phyloP scores from a whole-genome alignment of 768 basidiomycete genomes.

The Serendipita indica region DNA sequence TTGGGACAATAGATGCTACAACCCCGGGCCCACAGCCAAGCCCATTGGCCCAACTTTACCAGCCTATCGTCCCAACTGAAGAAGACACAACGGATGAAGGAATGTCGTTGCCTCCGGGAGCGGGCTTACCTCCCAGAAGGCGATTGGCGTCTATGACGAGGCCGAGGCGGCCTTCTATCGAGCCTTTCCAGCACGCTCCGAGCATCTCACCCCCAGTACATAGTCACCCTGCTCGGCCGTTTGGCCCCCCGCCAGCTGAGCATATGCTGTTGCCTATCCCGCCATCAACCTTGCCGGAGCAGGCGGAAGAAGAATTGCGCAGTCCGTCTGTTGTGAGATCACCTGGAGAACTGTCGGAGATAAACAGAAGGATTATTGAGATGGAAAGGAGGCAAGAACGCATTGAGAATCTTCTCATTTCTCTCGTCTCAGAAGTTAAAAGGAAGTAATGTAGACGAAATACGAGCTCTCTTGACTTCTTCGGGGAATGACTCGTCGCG shows the following conservation, averaged over 20 bases:
- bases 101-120: slow-evolving; percentile 15
- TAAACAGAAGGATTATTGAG: slow-evolving; percentile 25
- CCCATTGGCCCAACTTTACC: slow-evolving; percentile 63
- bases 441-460: background rate
- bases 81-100: slow-evolving; percentile 18
- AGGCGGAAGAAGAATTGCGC: slow-evolving; percentile 15
- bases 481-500: too few species aligned
- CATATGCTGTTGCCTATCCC: slow-evolving; percentile 15
- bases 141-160: background rate
- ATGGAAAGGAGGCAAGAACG: slow-evolving; percentile 34
- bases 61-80: slow-evolving; percentile 33
- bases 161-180: background rate
- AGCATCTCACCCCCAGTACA: background rate
- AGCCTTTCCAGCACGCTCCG: background rate
- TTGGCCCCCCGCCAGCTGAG: slow-evolving; percentile 20
- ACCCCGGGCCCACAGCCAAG: slow-evolving; percentile 31
- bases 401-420: slow-evolving; percentile 32
- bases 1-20: slow-evolving; percentile 22
- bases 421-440: background rate
- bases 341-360: slow-evolving; percentile 18
- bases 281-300: slow-evolving; percentile 1
- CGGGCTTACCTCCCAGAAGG: background rate
- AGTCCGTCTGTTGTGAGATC: too few species aligned
- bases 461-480: background rate
- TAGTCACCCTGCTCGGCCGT: slow-evolving; percentile 11